Base-by-base conservation (phyloP, 164 flowering plant genomes). In the Berberis vulgaris region DNA sequence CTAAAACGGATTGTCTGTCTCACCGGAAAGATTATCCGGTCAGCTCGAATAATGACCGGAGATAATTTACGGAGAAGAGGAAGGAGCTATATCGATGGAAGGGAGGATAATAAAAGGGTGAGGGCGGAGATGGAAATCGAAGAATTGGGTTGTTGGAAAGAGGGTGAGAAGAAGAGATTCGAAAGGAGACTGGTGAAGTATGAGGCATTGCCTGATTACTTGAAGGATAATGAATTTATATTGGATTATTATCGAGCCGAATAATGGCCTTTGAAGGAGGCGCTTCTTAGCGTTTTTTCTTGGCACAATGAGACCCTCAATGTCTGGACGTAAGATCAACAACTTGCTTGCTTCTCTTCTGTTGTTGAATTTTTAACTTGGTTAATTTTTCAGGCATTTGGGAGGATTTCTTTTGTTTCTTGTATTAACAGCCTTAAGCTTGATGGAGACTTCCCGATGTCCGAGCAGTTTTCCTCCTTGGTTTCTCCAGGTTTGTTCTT, bases 301-400 rank as follows among this genome's bases (percentile, higher is more conserved):
- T 84, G 80, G 92, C 98, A 91, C 77, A 94, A 94, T 68, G 98
- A 94, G 65, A 91, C 96, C 62, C 85, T 94, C 45, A 94, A 94
- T 54, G 73, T 94, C 42, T 94, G 98, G 97, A 87, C 98, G 98
- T 94, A 73, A 67, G 88, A 26, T 26, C 45, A 26, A 57, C 46
- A 50, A 26, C 45, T 8, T 12, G 1, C 42, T 26, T 1, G 43
- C 11, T 56, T 13, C 3, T 26, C 26, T 26, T 26, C 8, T 26
- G 4, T 38, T 2, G 3, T 11, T 7, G 47, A 1, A 39, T 39
- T 45, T 57, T 13, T 42, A 40, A 3, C 43, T 7, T 40, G 1
- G 13, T 41, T 38, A 1, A 3, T 5, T 41, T 13, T 53, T 5
- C 84, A 94, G 97, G 81, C 99, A 94, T 80, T 79, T 91, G 74